phyloP scores from a whole-genome alignment of 305 asterid species.

The Nicotiana rustica region DNA sequence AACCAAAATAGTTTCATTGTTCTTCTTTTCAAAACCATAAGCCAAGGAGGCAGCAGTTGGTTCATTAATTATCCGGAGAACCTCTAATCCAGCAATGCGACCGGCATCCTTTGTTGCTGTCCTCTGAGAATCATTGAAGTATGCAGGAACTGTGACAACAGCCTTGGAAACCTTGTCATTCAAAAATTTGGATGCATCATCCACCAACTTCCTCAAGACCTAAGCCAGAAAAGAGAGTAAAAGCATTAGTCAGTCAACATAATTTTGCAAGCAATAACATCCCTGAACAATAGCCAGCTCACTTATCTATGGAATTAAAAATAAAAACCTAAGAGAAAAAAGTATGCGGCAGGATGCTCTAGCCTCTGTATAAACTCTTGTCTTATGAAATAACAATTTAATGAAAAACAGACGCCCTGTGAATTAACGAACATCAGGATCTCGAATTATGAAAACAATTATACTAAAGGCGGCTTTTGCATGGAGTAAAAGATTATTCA shows the following conservation, averaged over 20 bases:
- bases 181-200: constrained; percentile 94
- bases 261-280: neutral
- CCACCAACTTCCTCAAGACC: constrained; percentile 98
- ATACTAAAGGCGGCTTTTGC: no score
- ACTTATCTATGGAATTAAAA: neutral
- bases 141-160: constrained; percentile 96
- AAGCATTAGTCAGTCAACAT: neutral
- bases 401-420: no score
- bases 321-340: neutral
- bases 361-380: neutral
- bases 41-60: constrained; percentile 98
- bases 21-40: constrained; percentile 94
- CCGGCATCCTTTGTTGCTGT: constrained; percentile 99
- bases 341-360: neutral
- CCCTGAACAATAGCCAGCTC: constrained; percentile 14
- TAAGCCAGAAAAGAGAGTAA: constrained; percentile 38
- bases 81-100: constrained; percentile 97
- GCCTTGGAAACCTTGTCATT: constrained; percentile 97
- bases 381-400: neutral
- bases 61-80: constrained; percentile 92
- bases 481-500: neutral
- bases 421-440: neutral
- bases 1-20: constrained; percentile 86
- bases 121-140: constrained; percentile 97
- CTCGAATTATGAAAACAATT: neutral